These are phyloP conservation scores for Selaginella tamariscina DNA, from an alignment of 75 land plant genomes.

Conservation along the genomic window DNA sequence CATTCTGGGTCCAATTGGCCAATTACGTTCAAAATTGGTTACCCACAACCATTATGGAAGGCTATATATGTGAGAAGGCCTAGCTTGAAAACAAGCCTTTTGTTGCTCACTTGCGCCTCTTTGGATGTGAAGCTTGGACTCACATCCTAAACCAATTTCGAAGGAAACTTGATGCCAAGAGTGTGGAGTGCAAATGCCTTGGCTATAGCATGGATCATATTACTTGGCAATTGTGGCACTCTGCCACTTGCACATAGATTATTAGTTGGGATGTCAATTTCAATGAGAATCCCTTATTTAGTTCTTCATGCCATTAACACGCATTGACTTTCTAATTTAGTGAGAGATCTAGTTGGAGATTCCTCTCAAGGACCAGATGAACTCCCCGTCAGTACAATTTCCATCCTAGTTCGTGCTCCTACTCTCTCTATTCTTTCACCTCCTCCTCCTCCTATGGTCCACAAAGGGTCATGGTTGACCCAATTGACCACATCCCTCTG, in stretches of 20 bases:
- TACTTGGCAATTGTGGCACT: not conserved
- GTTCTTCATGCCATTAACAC: not conserved
- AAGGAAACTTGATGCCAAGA: slow-evolving; percentile 20
- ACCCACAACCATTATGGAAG: slow-evolving; percentile 14
- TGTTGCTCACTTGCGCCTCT: slow-evolving; percentile 18
- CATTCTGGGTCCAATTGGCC: slow-evolving; percentile 24
- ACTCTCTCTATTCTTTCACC: no score
- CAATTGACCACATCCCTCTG: not conserved
- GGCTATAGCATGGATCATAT: slow-evolving; percentile 10
- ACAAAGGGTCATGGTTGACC: not conserved
- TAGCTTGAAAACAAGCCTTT: slow-evolving; percentile 18
- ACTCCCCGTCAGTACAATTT: not conserved
- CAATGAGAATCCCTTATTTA: slow-evolving; percentile 8
- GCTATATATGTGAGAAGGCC: slow-evolving; percentile 10
- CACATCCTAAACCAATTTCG: no score
- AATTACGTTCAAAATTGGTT: slow-evolving; percentile 16
- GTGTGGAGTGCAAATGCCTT: slow-evolving; percentile 18
- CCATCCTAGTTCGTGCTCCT: no score
- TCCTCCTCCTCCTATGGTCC: not conserved
- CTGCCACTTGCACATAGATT: not conserved
- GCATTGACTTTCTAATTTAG: not conserved
- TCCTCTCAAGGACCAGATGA: not conserved
- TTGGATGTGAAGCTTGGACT: slow-evolving; percentile 35
- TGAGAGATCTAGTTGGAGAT: not conserved
- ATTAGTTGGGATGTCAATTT: slow-evolving; percentile 12